Evolutionary conservation across 1,139 yeast genomes (phyloP).

Genomic region (Magnusiomyces ingens): DNA sequence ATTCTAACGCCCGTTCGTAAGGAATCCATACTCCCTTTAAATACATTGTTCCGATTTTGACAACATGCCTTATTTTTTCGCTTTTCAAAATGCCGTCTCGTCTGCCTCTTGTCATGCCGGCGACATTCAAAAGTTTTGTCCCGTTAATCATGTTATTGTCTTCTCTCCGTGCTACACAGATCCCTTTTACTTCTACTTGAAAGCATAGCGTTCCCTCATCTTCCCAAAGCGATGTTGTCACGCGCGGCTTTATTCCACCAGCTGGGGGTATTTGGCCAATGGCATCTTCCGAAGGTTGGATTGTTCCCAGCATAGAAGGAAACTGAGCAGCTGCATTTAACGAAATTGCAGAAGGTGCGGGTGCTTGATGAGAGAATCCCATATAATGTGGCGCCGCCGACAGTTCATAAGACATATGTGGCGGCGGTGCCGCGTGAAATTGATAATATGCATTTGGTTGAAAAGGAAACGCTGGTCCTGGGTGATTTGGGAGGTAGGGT

Average conservation of each 20-base stretch:
- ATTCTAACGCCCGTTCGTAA: conserved; percentile 82
- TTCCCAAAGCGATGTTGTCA: conserved; percentile 96
- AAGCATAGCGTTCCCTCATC: conserved; percentile 91
- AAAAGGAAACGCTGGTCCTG: neutral
- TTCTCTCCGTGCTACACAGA: conserved; percentile 45
- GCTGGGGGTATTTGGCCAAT: conserved; percentile 23
- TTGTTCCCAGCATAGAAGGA: conserved; percentile 29
- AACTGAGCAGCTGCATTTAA: conserved; percentile 26
- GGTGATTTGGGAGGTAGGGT: neutral
- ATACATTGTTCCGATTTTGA: conserved; percentile 95
- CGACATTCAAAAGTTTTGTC: conserved; percentile 50
- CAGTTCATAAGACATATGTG: conserved; percentile 1
- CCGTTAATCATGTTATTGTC: conserved; percentile 50
- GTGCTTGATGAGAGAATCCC: conserved; percentile 1
- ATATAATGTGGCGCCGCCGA: conserved; percentile 1
- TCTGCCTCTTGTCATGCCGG: conserved; percentile 52
- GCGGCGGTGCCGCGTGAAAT: neutral
- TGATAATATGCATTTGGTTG: conserved; percentile 2
- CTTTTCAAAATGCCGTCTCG: conserved; percentile 86
- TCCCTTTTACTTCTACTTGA: conserved; percentile 48
- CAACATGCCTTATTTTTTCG: conserved; percentile 85
- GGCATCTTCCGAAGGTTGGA: conserved; percentile 23
- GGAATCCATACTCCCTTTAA: conserved; percentile 97
- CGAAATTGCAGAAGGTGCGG: conserved; percentile 3
- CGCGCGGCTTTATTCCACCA: conserved; percentile 70